These are phyloP conservation scores for Fusarium tanahbumbuense DNA, from an alignment of 2,329 filamentous ascomycete genomes.

Conservation along the genomic window DNA sequence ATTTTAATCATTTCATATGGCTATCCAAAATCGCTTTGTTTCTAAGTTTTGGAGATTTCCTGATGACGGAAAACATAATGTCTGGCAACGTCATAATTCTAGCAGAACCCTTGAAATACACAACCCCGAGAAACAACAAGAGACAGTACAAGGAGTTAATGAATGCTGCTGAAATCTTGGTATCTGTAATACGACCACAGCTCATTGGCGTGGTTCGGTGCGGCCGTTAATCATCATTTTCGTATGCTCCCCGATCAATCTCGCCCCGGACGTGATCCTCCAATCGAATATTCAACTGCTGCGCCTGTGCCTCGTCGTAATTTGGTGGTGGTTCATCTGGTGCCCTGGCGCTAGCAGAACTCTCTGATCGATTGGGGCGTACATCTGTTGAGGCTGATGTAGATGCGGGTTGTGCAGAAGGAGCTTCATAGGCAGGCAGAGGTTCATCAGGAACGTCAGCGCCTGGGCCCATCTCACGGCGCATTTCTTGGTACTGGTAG, in stretches of 20 bases:
- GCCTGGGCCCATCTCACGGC: constrained; percentile 72
- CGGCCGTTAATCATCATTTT: constrained; percentile 45
- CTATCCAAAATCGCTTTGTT: not conserved
- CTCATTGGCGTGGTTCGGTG: constrained; percentile 28
- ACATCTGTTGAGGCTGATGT: constrained; percentile 41
- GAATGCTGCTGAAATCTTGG: constrained; percentile 40
- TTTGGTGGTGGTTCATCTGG: constrained; percentile 85
- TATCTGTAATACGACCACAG: constrained; percentile 39
- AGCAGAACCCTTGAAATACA: constrained; percentile 28
- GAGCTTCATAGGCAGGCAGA: constrained; percentile 84
- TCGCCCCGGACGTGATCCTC: constrained; percentile 81
- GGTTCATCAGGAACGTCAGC: constrained; percentile 83
- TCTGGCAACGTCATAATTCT: constrained; percentile 12
- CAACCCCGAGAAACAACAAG: constrained; percentile 13
- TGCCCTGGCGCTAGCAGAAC: constrained; percentile 55
- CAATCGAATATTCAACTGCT: constrained; percentile 67
- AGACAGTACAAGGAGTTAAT: constrained; percentile 37
- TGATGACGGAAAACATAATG: not conserved
- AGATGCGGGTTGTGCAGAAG: constrained; percentile 50
- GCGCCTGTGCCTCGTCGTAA: constrained; percentile 91
- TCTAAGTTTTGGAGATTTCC: not conserved
- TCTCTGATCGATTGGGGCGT: constrained; percentile 50
- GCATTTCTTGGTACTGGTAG: constrained; percentile 81
- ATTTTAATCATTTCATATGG: not conserved
- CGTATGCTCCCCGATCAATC: constrained; percentile 67